Percentiles rank a stretch among this genome's conserved stretches.
phyloP scores from a whole-genome alignment of 441 rosid genomes.

The Croton setiger region DNA sequence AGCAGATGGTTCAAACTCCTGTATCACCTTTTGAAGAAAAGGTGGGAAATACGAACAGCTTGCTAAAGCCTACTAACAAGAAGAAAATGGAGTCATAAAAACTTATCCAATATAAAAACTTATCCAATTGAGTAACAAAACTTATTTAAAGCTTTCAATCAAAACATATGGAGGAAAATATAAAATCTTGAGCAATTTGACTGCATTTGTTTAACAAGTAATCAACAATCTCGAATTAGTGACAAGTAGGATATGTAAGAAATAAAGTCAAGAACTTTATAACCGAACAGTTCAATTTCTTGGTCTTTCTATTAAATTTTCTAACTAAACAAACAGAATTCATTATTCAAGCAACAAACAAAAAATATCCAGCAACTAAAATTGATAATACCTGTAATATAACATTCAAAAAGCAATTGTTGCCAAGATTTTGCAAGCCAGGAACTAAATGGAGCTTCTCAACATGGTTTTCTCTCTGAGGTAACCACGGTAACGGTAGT shows the following conservation, averaged over 20 bases:
- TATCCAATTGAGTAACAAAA: neutral
- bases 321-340: conserved; percentile 1
- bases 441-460: conserved; percentile 46
- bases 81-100: neutral
- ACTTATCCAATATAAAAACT: neutral
- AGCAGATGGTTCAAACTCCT: conserved; percentile 37
- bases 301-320: neutral
- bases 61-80: conserved; percentile 63
- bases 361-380: conserved; percentile 11
- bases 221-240: neutral
- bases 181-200: neutral
- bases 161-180: neutral
- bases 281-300: neutral
- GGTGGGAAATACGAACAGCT: conserved; percentile 62
- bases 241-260: neutral
- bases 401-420: conserved; percentile 82
- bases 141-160: neutral
- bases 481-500: conserved; percentile 25
- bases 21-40: conserved; percentile 55
- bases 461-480: conserved; percentile 16
- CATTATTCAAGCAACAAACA: neutral
- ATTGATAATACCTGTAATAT: conserved; percentile 60
- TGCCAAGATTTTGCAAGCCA: conserved; percentile 79
- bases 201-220: neutral
- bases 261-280: neutral